Evolutionary conservation across 805 yeast species (phyloP), one percentile per base, ranked within the genome.

Genomic region (Hanseniaspora guilliermondii): DNA sequence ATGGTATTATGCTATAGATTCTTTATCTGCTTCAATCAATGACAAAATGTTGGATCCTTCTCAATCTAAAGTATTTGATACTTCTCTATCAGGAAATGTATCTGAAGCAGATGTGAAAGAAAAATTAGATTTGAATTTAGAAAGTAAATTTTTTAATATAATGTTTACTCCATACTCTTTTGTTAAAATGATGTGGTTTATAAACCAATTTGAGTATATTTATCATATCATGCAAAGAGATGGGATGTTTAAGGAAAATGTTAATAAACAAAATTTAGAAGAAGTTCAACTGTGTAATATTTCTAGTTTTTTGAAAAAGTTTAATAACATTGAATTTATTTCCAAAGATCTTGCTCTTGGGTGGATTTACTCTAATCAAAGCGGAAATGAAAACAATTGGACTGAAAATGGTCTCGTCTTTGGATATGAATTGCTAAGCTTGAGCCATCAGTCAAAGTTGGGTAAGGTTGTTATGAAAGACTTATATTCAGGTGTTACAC

Each of bases 361-460:
- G 0, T 87, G 95, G 88, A 64, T 84, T 4, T 84, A 83, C n/a
- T 64, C 62, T 16, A 45, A 45, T 17, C 40, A 45, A 30, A 42
- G 33, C 3, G 36, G 41, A 12, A 52, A 52, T 37, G 55, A 52
- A 19, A 61, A 62, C 6, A 65, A 65, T 5, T 63, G 65, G 1
- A 57, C 62, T 1, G 73, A 73, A 22, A 87, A 87, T 0, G 96
- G 96, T 11, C 62, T 87, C n/a, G 80, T 85, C 38, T 57, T 80
- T 32, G 97, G 97, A 0, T 86, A 84, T 54, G 87, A 85, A 58
- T 70, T 81, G 17, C 76, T 87, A 21, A 84, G 81, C 58, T 79
- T 87, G 1, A 77, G 80, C 0, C 75, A 82, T 22, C 82, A 80
- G 46, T 76, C 77, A 17, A 72, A 71, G 8, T 66, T 78, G 40